phyloP scores from a whole-genome alignment of 1,284 basidiomycete species.

The Puccinia triticina region DNA sequence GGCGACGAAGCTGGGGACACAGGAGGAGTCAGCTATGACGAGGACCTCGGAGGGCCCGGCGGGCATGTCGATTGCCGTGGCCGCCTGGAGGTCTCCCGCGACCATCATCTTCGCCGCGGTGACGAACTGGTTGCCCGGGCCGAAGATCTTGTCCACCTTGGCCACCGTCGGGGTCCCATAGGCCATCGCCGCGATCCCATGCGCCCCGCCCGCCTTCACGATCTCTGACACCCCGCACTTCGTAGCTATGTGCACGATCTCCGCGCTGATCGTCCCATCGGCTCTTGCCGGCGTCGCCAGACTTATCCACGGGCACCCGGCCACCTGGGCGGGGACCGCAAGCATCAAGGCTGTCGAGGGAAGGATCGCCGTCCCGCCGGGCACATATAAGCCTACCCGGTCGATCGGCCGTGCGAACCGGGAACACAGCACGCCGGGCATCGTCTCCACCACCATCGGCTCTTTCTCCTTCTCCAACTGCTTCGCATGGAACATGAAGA shows the following conservation, averaged over 20 bases:
- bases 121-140: conserved; percentile 99
- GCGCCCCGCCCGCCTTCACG: conserved; percentile 91
- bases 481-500: conserved; percentile 79
- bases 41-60: conserved; percentile 96
- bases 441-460: conserved; percentile 83
- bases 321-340: conserved; percentile 95
- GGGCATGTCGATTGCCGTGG: conserved; percentile 98
- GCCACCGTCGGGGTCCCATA: conserved; percentile 93
- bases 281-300: conserved; percentile 90
- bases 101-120: conserved; percentile 67
- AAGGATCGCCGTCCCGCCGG: conserved; percentile 93
- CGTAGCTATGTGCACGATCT: conserved; percentile 91
- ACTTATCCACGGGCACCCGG: conserved; percentile 87
- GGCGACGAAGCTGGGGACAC: conserved; percentile 87
- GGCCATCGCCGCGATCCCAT: conserved; percentile 95
- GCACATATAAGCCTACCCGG: conserved; percentile 94
- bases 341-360: conserved; percentile 98
- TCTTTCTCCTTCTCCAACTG: conserved; percentile 71
- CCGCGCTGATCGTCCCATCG: conserved; percentile 87
- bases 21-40: conserved; percentile 85
- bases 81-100: conserved; percentile 95
- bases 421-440: conserved; percentile 94
- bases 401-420: conserved; percentile 91
- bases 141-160: conserved; percentile 93
- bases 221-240: conserved; percentile 84